Evolutionary conservation across 148 eudicot genomes (phyloP), one percentile per base, ranked within the genome.

Genomic region (Dianthus caryophyllus): DNA sequence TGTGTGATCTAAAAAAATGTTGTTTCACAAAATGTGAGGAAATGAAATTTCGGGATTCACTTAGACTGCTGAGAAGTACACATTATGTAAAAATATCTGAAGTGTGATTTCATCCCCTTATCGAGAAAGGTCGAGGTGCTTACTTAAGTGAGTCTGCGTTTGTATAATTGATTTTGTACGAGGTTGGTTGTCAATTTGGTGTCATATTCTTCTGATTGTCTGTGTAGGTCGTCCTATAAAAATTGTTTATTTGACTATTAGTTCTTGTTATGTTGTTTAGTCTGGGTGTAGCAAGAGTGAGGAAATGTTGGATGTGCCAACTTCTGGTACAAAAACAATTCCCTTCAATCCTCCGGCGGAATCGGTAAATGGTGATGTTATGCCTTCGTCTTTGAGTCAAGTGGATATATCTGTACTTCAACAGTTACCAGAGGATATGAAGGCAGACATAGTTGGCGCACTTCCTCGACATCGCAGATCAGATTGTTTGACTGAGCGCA

Each of bases 321-420:
- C 66, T 67, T 60, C 72, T 68, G 79, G 70, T 65, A 76, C 65
- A 16, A 65, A 75, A 53, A 62, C 77, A 59, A 47, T 57, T 51
- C 60, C 48, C 31, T 55, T 25, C 52, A 63, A 41, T 52, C 43
- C 77, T 55, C 54, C 62, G 64, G 38, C 76, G 33, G 70, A 67
- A 59, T 67, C 84, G 53, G 66, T 31, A 38, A 48, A 58, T 46
- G 63, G 48, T 50, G 78, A 74, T 54, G 15, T 90, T 17, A 89
- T 93, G 96, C 96, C 98, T 58, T 78, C 82, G 54, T 93, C 98
- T 77, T 75, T 86, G 61, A 94, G 97, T 77, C 97, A 94, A 83
- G 80, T 90, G 69, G 98, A 94, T 82, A 41, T 64, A 53, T 82
- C 90, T 51, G 84, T 90, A 68, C 76, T 94, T 67, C 84, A 84